Percentiles rank a stretch among this genome's conserved stretches.
These are phyloP conservation scores for Lichina pygmaea DNA, from an alignment of 495 filamentous ascomycete genomes.

Conservation along the genomic window DNA sequence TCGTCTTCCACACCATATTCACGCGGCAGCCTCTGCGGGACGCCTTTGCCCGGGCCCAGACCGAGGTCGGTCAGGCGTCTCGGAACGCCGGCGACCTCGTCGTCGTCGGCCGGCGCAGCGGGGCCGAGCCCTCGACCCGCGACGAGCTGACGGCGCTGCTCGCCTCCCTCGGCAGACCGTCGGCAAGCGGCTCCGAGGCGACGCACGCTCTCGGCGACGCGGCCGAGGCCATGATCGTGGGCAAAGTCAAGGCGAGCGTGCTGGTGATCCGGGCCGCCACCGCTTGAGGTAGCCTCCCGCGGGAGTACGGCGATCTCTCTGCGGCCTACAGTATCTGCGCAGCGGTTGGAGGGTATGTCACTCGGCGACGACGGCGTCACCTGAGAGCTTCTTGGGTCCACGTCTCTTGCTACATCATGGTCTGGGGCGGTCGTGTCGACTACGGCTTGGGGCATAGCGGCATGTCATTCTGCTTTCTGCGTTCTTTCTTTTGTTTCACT, in stretches of 20 bases:
- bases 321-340: too few relatives aligned
- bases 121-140: neutral
- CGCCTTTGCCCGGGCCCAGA: constrained; percentile 19
- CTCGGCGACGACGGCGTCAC: too few relatives aligned
- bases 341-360: too few relatives aligned
- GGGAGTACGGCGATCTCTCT: too few relatives aligned
- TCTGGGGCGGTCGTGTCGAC: too few relatives aligned
- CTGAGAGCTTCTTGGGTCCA: too few relatives aligned
- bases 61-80: constrained; percentile 30
- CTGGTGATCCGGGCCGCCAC: constrained; percentile 26
- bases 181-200: constrained; percentile 3
- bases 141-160: constrained; percentile 8
- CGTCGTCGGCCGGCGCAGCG: constrained; percentile 30
- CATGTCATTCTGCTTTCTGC: too few relatives aligned
- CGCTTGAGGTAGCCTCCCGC: neutral
- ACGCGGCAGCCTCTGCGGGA: constrained; percentile 9
- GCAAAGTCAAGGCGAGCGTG: constrained; percentile 40
- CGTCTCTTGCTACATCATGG: too few relatives aligned
- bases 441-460: too few relatives aligned
- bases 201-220: constrained; percentile 26
- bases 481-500: too few relatives aligned
- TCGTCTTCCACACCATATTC: constrained; percentile 1
- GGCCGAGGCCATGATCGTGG: constrained; percentile 33
- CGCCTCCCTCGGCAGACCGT: constrained; percentile 6
- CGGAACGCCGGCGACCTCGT: constrained; percentile 58